Evolutionary conservation across 2,329 filamentous ascomycete genomes (phyloP), one percentile per base, ranked within the genome.

Genomic region (Paraphoma sp.): DNA sequence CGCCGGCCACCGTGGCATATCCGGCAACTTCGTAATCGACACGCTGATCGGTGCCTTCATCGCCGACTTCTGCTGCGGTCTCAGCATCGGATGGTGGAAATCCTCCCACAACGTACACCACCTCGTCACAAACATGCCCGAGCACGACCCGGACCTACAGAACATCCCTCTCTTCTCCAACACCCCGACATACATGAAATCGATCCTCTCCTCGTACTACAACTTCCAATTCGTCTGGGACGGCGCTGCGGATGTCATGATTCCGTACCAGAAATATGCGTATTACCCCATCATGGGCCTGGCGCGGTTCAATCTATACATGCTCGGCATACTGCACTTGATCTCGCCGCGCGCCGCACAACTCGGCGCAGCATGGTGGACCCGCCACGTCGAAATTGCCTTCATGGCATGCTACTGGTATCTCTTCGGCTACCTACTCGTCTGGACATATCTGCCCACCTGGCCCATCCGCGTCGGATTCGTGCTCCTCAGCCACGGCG

Each of bases 131-230:
- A 89, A 89, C 78, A 80, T 83, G 64, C 85, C 86, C 45, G 74
- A 77, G 53, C 77, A 79, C 62, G 77, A 79, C 48, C 77, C 77
- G 0, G 77, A 79, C 47, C 70, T 79, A 40, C 77, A 79, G 54
- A 79, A 97, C 74, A 86, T 96, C 77, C 93, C 93, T 3, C 89
- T 97, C 74, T 92, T 97, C 74, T 92, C 92, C 57, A 86, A 95
- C 30, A 93, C 91, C 2, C 92, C 96, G 68, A 87, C 92, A 23
- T 89, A 95, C 69, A 85, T 96, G 51, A 82, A 83, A 40, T 89
- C 82, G 55, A 80, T 97, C 46, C 84, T 86, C 33, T 95, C 91
- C 16, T 91, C 90, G 4, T 97, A 93, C 78, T 96, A 97, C 76
- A 88, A 93, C 51, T 87, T 86, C 48, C 78, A 92, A 53, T 92